These are phyloP conservation scores for Moringa oleifera DNA, from an alignment of 345 rosid species.

Conservation along the genomic window DNA sequence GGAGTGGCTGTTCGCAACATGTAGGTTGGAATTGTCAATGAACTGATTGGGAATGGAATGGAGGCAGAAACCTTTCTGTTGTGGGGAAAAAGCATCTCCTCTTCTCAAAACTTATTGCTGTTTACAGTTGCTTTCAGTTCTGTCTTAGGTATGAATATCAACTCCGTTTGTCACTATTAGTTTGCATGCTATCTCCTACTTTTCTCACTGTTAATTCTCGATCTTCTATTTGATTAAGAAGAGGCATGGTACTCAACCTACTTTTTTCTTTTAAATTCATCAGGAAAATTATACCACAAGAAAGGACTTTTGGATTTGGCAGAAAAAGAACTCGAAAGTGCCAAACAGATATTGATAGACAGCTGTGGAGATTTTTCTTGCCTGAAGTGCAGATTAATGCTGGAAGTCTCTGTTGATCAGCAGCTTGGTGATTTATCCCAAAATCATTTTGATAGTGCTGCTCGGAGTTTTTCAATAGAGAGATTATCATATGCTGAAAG, in stretches of 20 bases:
- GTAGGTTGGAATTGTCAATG: slow-evolving; percentile 74
- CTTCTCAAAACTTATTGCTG: slow-evolving; percentile 44
- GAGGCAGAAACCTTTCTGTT: slow-evolving; percentile 65
- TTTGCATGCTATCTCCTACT: slow-evolving; percentile 2
- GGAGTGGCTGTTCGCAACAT: slow-evolving; percentile 7
- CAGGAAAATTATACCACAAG: slow-evolving; percentile 69
- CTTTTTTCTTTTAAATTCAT: slow-evolving; percentile 9
- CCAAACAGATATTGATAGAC: slow-evolving; percentile 43
- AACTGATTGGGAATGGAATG: slow-evolving; percentile 69
- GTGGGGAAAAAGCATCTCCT: slow-evolving; percentile 84
- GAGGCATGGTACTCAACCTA: slow-evolving; percentile 10
- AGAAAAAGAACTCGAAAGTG: slow-evolving; percentile 59
- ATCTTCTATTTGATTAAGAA: slow-evolving; percentile 12
- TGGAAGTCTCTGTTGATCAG: slow-evolving; percentile 52
- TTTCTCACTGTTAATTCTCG: slow-evolving; percentile 4
- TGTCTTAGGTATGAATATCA: slow-evolving; percentile 50
- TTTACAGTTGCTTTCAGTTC: slow-evolving; percentile 70
- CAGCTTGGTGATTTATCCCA: slow-evolving; percentile 71
- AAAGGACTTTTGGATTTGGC: slow-evolving; percentile 58
- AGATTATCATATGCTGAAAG: slow-evolving; percentile 52
- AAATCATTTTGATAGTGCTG: slow-evolving; percentile 24
- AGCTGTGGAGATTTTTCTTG: slow-evolving; percentile 39
- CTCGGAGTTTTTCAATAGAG: slow-evolving; percentile 25
- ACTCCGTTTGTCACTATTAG: no score
- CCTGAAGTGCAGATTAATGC: slow-evolving; percentile 56